These are phyloP conservation scores for Pseudogymnoascus sp. DNA, from an alignment of 2,329 filamentous ascomycete species.

Conservation along the genomic window DNA sequence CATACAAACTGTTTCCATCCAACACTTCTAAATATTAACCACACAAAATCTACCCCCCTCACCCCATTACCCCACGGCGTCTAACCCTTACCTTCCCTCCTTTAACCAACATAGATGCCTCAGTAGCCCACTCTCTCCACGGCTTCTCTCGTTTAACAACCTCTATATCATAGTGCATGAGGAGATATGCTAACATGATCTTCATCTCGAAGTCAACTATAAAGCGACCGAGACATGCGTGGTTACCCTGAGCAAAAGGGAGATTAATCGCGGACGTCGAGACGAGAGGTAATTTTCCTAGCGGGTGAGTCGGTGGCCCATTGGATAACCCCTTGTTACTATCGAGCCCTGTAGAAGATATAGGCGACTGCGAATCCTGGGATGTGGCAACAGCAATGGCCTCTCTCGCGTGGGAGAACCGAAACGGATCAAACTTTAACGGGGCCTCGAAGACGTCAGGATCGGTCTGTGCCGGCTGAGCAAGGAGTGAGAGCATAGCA, in stretches of 20 bases:
- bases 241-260: constrained; percentile 27
- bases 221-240: constrained; percentile 28
- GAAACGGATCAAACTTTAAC: constrained; percentile 17
- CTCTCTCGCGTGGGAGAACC: constrained; percentile 16
- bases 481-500: constrained; percentile 26
- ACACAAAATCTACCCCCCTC: neutral
- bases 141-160: constrained; percentile 21
- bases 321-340: neutral
- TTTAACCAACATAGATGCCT: constrained; percentile 23
- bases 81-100: constrained; percentile 22
- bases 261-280: constrained; percentile 22
- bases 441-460: constrained; percentile 17
- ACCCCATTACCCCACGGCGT: neutral
- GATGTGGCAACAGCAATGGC: constrained; percentile 7
- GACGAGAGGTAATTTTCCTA: constrained; percentile 17
- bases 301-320: constrained; percentile 3
- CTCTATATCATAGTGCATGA: constrained; percentile 24
- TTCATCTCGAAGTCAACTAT: constrained; percentile 24
- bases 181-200: constrained; percentile 19
- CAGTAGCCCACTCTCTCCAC: constrained; percentile 24
- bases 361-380: neutral
- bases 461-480: constrained; percentile 21
- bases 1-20: too few species aligned
- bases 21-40: too few species aligned
- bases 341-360: neutral